These are phyloP conservation scores for Ophiognomonia clavigignenti-juglandacearum DNA, from an alignment of 2,329 filamentous ascomycete species.

Conservation along the genomic window DNA sequence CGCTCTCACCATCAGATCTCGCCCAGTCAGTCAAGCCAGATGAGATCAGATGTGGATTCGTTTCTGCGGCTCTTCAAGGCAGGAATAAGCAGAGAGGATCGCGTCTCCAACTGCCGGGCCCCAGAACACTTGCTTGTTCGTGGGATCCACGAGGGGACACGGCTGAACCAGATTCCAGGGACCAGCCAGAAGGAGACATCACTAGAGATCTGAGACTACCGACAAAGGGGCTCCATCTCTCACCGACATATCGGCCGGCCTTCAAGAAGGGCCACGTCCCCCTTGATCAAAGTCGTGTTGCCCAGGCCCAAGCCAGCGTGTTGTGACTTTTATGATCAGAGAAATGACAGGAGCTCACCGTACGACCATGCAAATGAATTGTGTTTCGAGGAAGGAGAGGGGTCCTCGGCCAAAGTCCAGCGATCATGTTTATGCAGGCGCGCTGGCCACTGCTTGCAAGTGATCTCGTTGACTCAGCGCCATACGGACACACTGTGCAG, in stretches of 20 bases:
- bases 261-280: not conserved
- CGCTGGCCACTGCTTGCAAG: not conserved
- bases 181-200: no score
- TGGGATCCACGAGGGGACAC: constrained; percentile 11
- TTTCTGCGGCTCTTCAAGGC: constrained; percentile 6
- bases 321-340: not conserved
- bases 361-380: constrained; percentile 8
- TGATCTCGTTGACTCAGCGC: constrained; percentile 10
- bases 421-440: not conserved
- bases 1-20: constrained; percentile 1
- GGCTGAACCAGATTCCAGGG: constrained; percentile 5
- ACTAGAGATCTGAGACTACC: no score
- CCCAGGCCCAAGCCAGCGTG: not conserved
- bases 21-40: not conserved
- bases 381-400: constrained; percentile 3
- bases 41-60: constrained; percentile 9
- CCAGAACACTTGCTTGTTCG: constrained; percentile 14
- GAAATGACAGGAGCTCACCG: constrained; percentile 13
- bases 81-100: not conserved
- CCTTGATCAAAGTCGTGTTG: not conserved
- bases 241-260: constrained; percentile 4
- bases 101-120: constrained; percentile 16
- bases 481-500: not conserved
- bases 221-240: no score
- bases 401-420: constrained; percentile 13